Conservation (phyloP, 108 stramenopile genomes). For the Cyclostephanos tholiformis region DNA sequence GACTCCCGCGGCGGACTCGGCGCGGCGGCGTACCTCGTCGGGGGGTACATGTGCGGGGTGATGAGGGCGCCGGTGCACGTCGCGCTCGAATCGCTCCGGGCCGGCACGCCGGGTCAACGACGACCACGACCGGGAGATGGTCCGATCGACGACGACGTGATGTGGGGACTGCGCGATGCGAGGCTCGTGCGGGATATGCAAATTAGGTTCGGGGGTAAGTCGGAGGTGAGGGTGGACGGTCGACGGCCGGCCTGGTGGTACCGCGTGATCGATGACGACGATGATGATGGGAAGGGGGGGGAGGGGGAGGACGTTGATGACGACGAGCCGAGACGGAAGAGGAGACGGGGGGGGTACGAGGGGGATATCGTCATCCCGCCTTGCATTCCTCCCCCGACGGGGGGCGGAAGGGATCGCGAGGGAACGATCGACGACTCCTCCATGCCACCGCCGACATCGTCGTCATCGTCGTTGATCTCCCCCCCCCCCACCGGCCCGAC, state of each 20-base stretch:
- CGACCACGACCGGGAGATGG: slow-evolving; percentile 3
- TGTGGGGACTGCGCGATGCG: slow-evolving; percentile 50
- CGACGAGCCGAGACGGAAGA: slow-evolving; percentile 1
- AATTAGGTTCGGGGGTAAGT: slow-evolving; percentile 38
- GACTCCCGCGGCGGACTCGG: slow-evolving; percentile 54
- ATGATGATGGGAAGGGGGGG: slow-evolving; percentile 13
- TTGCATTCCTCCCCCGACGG: slow-evolving; percentile 3
- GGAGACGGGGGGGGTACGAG: slow-evolving; percentile 25
- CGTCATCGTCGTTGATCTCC: slow-evolving; percentile 6
- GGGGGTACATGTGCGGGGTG: slow-evolving; percentile 43
- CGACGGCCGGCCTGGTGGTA: slow-evolving; percentile 45
- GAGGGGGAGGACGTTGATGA: slow-evolving; percentile 23
- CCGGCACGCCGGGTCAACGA: slow-evolving; percentile 42
- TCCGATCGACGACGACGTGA: slow-evolving; percentile 9
- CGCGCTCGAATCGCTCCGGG: slow-evolving; percentile 40
- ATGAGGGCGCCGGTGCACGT: slow-evolving; percentile 51
- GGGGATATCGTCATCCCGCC: slow-evolving; percentile 45
- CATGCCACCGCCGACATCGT: neutral
- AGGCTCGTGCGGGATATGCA: slow-evolving; percentile 49
- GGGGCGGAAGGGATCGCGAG: slow-evolving; percentile 2
- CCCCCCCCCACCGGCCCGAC: neutral
- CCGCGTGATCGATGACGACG: slow-evolving; percentile 39
- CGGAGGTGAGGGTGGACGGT: slow-evolving; percentile 39
- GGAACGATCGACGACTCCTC: slow-evolving; percentile 1
- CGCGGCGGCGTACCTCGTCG: slow-evolving; percentile 48